Evolutionary conservation across 1,284 basidiomycete genomes (phyloP).

Genomic region (Thelephora terrestris): DNA sequence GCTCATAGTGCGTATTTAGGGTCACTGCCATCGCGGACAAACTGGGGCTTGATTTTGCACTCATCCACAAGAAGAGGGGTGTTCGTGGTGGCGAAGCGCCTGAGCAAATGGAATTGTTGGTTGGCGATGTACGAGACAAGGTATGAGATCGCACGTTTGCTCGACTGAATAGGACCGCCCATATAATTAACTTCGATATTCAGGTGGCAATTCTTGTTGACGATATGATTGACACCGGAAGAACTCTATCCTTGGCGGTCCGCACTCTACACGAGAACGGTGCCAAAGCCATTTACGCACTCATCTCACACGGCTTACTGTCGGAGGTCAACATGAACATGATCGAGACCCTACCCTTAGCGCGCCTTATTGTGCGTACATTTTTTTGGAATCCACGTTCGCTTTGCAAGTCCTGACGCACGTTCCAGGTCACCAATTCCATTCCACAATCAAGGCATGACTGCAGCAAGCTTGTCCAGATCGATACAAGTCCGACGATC

Average conservation of each 20-base stretch:
- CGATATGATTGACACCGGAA: slow-evolving; percentile 97
- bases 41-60: slow-evolving; percentile 90
- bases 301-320: slow-evolving; percentile 89
- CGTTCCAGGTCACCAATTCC: slow-evolving; percentile 64
- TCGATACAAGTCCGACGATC: slow-evolving; percentile 87
- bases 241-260: slow-evolving; percentile 79
- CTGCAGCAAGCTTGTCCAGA: slow-evolving; percentile 56
- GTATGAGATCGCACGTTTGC: slow-evolving; percentile 28
- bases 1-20: slow-evolving; percentile 30
- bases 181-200: not conserved
- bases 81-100: slow-evolving; percentile 45
- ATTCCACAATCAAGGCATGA: slow-evolving; percentile 55
- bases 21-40: slow-evolving; percentile 94
- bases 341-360: slow-evolving; percentile 73
- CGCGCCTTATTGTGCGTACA: slow-evolving; percentile 74
- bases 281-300: slow-evolving; percentile 79
- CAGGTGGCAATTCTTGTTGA: slow-evolving; percentile 91
- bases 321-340: slow-evolving; percentile 77
- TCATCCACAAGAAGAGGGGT: slow-evolving; percentile 90
- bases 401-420: not conserved
- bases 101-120: slow-evolving; percentile 87
- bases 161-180: not conserved
- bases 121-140: slow-evolving; percentile 94
- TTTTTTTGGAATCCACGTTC: not conserved
- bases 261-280: slow-evolving; percentile 83